Evolutionary conservation across 495 filamentous ascomycete species (phyloP), one percentile per base, ranked within the genome.

Genomic region (Evansstolkia leycettana): DNA sequence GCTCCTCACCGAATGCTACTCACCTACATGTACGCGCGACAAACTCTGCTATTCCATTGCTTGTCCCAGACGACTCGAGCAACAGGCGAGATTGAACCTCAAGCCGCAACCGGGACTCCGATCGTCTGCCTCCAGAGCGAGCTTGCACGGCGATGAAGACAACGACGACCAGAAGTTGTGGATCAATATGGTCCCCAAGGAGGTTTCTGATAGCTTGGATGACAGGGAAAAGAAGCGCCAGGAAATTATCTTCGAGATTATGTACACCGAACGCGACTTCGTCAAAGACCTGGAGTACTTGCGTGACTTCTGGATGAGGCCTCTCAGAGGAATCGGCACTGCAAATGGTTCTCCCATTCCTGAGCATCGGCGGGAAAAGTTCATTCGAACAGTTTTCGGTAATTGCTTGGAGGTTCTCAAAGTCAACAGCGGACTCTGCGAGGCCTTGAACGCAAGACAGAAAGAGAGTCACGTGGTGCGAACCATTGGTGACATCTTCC

Each of bases 281-380:
- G 92, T 99, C 54, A 99, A 99, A 65, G 92, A 99, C 52, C 67
- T 99, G 45, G 92, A 99, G 53, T 99, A 99, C 50, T 61, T 99
- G 18, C 77, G 89, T 39, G 92, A 99, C 62, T 96, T 96, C 72
- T 99, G 92, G 92, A 94, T 96, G 67, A 75, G 85, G 43, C 92
- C 92, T 2, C 58, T 99, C 35, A 78, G 85, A 34, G 75, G 75
- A 16, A 67, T 64, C 6, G 74, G 71, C 37, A 70, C 72, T 12
- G 68, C 73, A 12, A 78, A 69, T 26, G 67, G 69, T 17, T 95
- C 89, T 6, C 86, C 86, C 2, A 89, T 99, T 37, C 89, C 92
- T 4, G 79, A 89, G 46, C 75, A 84, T 41, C 75, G 86, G 28
- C 75, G 85, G 35, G 92, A 95, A 40, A 76, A 79, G 40, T 94